phyloP scores from a whole-genome alignment of 2,329 filamentous ascomycete genomes.

The Aspergillus hiratsukae region DNA sequence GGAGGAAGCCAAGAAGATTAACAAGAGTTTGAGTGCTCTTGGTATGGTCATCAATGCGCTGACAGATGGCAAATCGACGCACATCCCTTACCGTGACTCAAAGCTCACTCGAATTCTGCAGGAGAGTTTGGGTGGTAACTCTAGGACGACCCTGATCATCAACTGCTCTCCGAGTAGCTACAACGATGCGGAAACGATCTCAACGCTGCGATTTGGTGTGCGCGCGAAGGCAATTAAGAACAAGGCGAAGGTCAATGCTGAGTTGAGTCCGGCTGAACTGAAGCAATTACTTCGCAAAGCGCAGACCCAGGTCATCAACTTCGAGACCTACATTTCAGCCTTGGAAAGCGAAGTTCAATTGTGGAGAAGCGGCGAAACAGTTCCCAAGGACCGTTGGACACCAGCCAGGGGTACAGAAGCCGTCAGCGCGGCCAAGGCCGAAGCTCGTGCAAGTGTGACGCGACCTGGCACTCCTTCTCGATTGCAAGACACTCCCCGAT shows the following conservation, averaged over 20 bases:
- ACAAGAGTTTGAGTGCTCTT: slow-evolving; percentile 96
- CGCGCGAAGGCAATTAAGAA: slow-evolving; percentile 99
- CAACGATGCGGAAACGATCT: slow-evolving; percentile 91
- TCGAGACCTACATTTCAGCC: slow-evolving; percentile 77
- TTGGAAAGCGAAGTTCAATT: slow-evolving; percentile 79
- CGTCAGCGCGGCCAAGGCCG: slow-evolving; percentile 44
- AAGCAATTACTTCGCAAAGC: slow-evolving; percentile 90
- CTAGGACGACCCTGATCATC: slow-evolving; percentile 95
- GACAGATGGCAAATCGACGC: slow-evolving; percentile 93
- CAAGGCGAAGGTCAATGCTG: slow-evolving; percentile 99
- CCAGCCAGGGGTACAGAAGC: slow-evolving; percentile 57
- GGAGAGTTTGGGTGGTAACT: slow-evolving; percentile 96
- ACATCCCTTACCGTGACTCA: slow-evolving; percentile 95
- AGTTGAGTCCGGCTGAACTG: slow-evolving; percentile 91
- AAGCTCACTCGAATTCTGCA: slow-evolving; percentile 96
- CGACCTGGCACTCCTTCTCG: slow-evolving; percentile 40
- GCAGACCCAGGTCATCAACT: slow-evolving; percentile 81
- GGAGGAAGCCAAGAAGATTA: slow-evolving; percentile 99
- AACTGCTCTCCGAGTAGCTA: slow-evolving; percentile 99
- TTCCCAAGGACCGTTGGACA: slow-evolving; percentile 87
- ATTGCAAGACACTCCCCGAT: slow-evolving; percentile 44
- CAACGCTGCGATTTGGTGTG: slow-evolving; percentile 90
- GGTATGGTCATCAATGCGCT: slow-evolving; percentile 99
- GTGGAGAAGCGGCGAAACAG: slow-evolving; percentile 83
- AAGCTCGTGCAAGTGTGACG: slow-evolving; percentile 43